Conservation (phyloP, 805 yeast species). For the Candida stauntonica region DNA sequence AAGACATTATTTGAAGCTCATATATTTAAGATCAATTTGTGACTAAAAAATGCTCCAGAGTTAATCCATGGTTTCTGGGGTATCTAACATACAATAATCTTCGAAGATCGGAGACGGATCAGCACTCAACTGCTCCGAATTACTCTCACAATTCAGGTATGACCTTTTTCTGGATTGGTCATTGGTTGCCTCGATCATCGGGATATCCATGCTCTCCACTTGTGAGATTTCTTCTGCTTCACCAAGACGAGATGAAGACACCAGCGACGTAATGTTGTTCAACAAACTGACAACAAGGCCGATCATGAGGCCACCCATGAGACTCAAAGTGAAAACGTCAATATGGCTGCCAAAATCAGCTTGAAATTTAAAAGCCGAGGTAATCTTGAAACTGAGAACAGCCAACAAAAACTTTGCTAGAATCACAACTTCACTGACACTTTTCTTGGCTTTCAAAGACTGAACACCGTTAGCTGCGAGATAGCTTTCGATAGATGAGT, state of each 20-base stretch:
- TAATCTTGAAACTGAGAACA: conserved; percentile 3
- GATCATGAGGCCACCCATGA: conserved; percentile 12
- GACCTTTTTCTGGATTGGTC: background rate
- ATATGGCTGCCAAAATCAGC: conserved; percentile 3
- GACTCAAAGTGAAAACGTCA: conserved; percentile 9
- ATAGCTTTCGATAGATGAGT: background rate
- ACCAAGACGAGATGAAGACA: background rate
- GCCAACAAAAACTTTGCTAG: background rate
- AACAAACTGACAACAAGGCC: conserved; percentile 7
- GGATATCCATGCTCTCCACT: background rate
- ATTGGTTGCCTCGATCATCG: no score
- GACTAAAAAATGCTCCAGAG: background rate
- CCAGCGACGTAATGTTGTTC: conserved; percentile 2
- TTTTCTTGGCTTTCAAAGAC: background rate
- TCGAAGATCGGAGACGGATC: background rate
- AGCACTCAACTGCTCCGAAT: no score
- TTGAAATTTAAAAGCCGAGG: conserved; percentile 4
- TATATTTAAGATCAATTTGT: no score
- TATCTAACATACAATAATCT: conserved; percentile 7
- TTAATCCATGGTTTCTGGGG: conserved; percentile 4
- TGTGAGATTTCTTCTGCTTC: background rate
- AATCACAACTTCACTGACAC: background rate
- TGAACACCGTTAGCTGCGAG: background rate
- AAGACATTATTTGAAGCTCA: no score
- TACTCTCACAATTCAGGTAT: background rate